Base-by-base conservation (phyloP, 169 alveolate species). In the Blepharisma undulans region DNA sequence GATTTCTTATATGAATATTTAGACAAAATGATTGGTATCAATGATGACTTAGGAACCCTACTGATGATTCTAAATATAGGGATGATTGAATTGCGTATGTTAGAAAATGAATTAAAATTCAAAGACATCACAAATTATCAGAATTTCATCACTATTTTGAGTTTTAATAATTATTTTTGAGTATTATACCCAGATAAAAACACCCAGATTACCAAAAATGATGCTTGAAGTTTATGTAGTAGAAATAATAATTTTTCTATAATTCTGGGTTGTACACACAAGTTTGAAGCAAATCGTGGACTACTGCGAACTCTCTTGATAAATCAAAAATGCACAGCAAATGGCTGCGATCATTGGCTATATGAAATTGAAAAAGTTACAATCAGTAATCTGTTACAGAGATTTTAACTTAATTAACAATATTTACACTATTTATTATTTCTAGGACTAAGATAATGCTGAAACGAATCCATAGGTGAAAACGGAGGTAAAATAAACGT, bases 361-460 rank as follows among this genome's bases (percentile, higher is more conserved):
- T 48, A 48, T 48, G 12, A 48, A 3, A 48, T 48, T 5, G 66
- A 48, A 18, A 48, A 48, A 48, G 10, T 10, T 48, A 48, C 14
- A 5, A 48, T 48, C 14, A 1, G 14, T 48, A 48, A 48, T 48
- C 66, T 48, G 66, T 5, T 36, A 36, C 60, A 8, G 60, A 48
- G 14, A 48, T 5, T 2, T 12, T 48, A 48, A 10, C 14, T 48
- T 48, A 48, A 48, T 48, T 10, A 48, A 5, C 7, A 10, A 48
- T 48, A 48, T 48, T 48, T 48, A 48, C 66, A 48, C 66, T 78
- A 78, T 25, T 25, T 27, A 25, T 27, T 78, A 78, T 78, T 78
- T 32, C 34, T 78, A 21, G 86, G 86, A 18, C 27, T 21, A 21
- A 78, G 34, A 78, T 78, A 78, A 78, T 78, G 86, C 60, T 78